Percentiles rank a stretch among this genome's conserved stretches.
Evolutionary conservation across 2,329 filamentous ascomycete species (phyloP).

Genomic region (Aspergillus candidus): DNA sequence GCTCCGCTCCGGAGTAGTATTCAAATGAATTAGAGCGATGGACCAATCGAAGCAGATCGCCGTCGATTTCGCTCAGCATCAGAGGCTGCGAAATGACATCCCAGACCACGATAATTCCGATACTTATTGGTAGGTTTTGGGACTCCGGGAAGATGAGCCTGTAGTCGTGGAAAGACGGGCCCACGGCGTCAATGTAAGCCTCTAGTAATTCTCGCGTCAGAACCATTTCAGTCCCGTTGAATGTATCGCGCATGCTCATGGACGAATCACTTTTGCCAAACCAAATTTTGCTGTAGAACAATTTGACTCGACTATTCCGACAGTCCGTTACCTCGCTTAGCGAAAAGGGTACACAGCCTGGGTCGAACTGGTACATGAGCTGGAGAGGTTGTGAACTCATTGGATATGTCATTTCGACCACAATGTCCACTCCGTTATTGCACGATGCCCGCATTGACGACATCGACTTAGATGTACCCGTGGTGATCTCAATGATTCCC

Average conservation of each 20-base stretch:
- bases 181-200: slow-evolving; percentile 40
- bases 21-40: slow-evolving; percentile 13
- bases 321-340: slow-evolving; percentile 89
- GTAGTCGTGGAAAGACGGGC: slow-evolving; percentile 8
- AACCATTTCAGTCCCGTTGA: slow-evolving; percentile 56
- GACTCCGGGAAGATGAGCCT: slow-evolving; percentile 4
- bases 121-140: slow-evolving; percentile 7
- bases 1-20: slow-evolving; percentile 3
- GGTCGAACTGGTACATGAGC: slow-evolving; percentile 83
- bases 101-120: slow-evolving; percentile 14
- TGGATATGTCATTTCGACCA: slow-evolving; percentile 5
- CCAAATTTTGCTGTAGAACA: slow-evolving; percentile 96
- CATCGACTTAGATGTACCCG: background rate
- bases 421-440: slow-evolving; percentile 8
- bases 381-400: slow-evolving; percentile 48
- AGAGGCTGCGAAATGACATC: slow-evolving; percentile 11
- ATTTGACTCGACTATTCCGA: slow-evolving; percentile 92
- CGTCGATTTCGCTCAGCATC: slow-evolving; percentile 3
- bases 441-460: slow-evolving; percentile 6
- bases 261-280: slow-evolving; percentile 75
- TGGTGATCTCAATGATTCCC: slow-evolving; percentile 3
- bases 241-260: slow-evolving; percentile 64
- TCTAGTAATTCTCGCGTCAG: slow-evolving; percentile 54
- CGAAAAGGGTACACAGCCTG: slow-evolving; percentile 81
- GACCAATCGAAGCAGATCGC: slow-evolving; percentile 12